Percentiles rank a stretch among this genome's conserved stretches.
phyloP scores from a whole-genome alignment of 2,329 filamentous ascomycete species.

The Decorospora gaudefroyi region DNA sequence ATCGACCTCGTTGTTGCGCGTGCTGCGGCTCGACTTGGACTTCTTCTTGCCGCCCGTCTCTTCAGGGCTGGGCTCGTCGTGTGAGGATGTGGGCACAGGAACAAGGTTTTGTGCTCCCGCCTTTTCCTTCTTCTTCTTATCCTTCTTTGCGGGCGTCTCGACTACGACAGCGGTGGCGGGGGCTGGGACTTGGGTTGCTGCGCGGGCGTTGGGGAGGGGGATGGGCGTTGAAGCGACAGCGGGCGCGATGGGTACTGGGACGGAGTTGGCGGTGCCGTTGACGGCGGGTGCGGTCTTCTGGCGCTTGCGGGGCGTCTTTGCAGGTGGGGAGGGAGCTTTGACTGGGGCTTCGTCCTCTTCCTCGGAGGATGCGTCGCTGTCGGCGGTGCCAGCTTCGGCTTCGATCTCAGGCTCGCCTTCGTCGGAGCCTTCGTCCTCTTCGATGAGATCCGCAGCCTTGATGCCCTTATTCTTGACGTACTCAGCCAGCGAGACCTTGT shows the following conservation, averaged over 20 bases:
- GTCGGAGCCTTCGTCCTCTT: conserved; percentile 40
- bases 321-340: conserved; percentile 44
- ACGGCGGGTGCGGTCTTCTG: conserved; percentile 41
- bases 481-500: conserved; percentile 59
- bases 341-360: conserved; percentile 42
- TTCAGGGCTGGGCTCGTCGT: conserved; percentile 37
- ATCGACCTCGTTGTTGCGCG: conserved; percentile 40
- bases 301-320: conserved; percentile 48
- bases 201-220: conserved; percentile 32
- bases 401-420: conserved; percentile 35
- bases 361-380: conserved; percentile 49
- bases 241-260: conserved; percentile 22
- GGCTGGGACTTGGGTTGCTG: conserved; percentile 16
- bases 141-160: conserved; percentile 38
- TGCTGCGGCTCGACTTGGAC: conserved; percentile 40
- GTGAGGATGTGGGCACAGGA: conserved; percentile 27
- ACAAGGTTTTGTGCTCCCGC: conserved; percentile 33
- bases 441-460: conserved; percentile 52
- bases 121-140: conserved; percentile 44
- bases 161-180: conserved; percentile 16
- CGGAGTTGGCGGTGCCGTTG: conserved; percentile 28
- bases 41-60: conserved; percentile 45
- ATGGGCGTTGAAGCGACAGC: conserved; percentile 29
- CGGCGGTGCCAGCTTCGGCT: conserved; percentile 43
- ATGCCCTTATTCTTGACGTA: conserved; percentile 58